Evolutionary conservation across 371 early-diverging fungal species (phyloP).

Genomic region (Zopfochytrium polystomum): DNA sequence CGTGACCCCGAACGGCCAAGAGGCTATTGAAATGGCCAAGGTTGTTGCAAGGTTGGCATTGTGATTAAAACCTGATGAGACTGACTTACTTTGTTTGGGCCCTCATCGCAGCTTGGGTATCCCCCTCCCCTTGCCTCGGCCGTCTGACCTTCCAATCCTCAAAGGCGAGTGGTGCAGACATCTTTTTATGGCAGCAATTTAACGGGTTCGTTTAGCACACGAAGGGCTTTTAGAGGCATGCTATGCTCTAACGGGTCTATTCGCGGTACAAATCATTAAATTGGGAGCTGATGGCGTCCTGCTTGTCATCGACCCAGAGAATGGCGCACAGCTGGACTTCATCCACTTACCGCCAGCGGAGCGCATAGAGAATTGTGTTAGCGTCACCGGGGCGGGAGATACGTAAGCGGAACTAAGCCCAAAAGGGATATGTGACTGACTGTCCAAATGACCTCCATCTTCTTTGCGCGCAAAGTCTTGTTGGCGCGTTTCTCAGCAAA

Average conservation of each 20-base stretch:
- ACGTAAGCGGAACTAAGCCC: constrained; percentile 17
- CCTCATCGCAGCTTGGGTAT: neutral
- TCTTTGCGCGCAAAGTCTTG: neutral
- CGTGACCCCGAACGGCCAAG: constrained; percentile 38
- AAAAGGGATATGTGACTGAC: neutral
- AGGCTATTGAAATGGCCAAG: constrained; percentile 22
- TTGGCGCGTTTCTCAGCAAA: neutral
- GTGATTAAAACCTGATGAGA: neutral
- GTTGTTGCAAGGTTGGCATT: neutral
- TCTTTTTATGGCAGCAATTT: too few relatives aligned
- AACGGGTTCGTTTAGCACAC: too few relatives aligned
- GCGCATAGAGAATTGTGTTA: constrained; percentile 11
- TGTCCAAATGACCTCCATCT: neutral
- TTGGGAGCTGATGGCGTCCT: constrained; percentile 31
- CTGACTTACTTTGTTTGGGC: constrained; percentile 1
- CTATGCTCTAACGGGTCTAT: constrained; percentile 3
- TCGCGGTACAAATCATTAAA: constrained; percentile 21
- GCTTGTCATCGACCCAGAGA: neutral
- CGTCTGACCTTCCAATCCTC: too few relatives aligned
- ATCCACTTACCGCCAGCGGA: neutral
- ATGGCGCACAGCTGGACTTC: neutral
- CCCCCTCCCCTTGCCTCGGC: neutral
- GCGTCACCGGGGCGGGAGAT: constrained; percentile 46
- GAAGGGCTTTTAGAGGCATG: neutral
- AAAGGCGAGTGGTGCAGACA: too few relatives aligned